phyloP scores from a whole-genome alignment of 495 filamentous ascomycete genomes.

The Tuber indicum region DNA sequence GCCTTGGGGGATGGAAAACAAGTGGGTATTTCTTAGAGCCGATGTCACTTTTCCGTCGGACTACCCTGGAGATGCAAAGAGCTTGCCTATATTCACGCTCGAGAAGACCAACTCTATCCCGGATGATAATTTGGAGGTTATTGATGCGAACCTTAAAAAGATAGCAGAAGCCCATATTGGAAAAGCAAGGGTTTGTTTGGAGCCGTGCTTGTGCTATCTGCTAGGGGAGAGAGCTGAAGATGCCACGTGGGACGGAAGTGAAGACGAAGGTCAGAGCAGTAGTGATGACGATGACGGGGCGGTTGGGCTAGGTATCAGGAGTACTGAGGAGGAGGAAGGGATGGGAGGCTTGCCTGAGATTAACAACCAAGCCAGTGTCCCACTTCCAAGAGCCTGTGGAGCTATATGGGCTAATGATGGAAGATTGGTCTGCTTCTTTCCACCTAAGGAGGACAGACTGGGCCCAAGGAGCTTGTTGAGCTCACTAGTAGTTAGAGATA shows the following conservation, averaged over 20 bases:
- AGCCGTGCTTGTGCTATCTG: conserved; percentile 73
- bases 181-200: conserved; percentile 68
- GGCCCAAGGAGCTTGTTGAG: conserved; percentile 49
- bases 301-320: conserved; percentile 46
- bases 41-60: conserved; percentile 69
- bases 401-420: conserved; percentile 72
- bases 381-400: conserved; percentile 66
- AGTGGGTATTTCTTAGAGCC: conserved; percentile 68
- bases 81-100: conserved; percentile 60
- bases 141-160: conserved; percentile 61
- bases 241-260: conserved; percentile 47
- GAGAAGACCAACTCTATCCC: conserved; percentile 75
- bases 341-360: conserved; percentile 49
- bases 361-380: conserved; percentile 69
- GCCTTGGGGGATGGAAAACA: conserved; percentile 71
- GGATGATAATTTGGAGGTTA: conserved; percentile 57
- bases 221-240: conserved; percentile 61
- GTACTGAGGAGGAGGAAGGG: conserved; percentile 43
- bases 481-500: conserved; percentile 55
- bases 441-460: conserved; percentile 60
- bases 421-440: conserved; percentile 78
- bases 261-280: conserved; percentile 60
- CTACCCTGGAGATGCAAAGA: conserved; percentile 59
- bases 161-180: conserved; percentile 64
- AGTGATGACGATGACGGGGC: conserved; percentile 78